A percentile compares a stretch with the other conserved stretches of the same genome.
These are phyloP conservation scores for Penicillium sclerotiorum DNA, from an alignment of 2,329 filamentous ascomycete genomes.

Conservation along the genomic window DNA sequence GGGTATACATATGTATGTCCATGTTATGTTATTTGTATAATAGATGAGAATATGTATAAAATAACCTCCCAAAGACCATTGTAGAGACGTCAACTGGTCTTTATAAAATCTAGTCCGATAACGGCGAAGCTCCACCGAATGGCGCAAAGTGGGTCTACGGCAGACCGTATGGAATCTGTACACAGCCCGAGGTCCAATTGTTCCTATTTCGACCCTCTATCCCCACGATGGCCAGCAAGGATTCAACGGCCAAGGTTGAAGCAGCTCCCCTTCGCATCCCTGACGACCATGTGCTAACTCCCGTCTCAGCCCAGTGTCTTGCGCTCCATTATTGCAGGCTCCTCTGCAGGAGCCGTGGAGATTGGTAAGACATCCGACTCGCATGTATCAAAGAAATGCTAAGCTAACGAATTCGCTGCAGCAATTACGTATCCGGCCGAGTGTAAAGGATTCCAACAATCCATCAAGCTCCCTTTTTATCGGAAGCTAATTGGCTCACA, in stretches of 20 bases:
- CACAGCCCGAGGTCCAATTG: constrained; percentile 21
- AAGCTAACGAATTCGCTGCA: constrained; percentile 37
- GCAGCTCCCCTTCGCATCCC: not conserved
- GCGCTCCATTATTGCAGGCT: constrained; percentile 88
- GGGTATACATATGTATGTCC: not conserved
- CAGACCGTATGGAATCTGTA: constrained; percentile 19
- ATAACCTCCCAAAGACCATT: not conserved
- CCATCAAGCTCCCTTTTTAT: not conserved
- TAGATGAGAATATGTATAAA: not conserved
- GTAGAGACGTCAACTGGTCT: not conserved
- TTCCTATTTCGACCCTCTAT: constrained; percentile 1
- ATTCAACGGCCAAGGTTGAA: constrained; percentile 42
- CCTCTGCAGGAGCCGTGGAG: constrained; percentile 91
- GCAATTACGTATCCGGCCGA: constrained; percentile 94
- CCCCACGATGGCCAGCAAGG: constrained; percentile 37
- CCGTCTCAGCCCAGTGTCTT: constrained; percentile 69
- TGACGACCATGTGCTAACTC: constrained; percentile 36
- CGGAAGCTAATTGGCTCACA: constrained; percentile 37
- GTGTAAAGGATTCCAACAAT: constrained; percentile 58
- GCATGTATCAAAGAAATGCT: not conserved
- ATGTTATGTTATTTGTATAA: not conserved
- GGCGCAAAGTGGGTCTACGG: constrained; percentile 22
- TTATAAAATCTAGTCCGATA: not conserved
- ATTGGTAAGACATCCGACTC: constrained; percentile 64
- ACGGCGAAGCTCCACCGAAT: not conserved